Base-by-base conservation (phyloP, 2,329 filamentous ascomycete species). In the Penicillium hesseltinei region DNA sequence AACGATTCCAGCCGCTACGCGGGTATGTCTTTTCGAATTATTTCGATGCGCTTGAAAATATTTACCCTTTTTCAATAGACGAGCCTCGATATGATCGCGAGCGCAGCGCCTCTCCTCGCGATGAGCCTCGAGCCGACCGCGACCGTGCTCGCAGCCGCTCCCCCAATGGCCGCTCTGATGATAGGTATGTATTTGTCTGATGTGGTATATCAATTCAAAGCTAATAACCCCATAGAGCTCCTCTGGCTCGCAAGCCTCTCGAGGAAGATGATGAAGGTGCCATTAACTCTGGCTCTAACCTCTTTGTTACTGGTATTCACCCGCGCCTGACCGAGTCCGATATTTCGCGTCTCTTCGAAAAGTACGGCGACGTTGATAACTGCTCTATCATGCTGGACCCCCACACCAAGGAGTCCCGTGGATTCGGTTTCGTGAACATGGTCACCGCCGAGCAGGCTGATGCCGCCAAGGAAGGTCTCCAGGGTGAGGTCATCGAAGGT, bases 371-470 rank as follows among this genome's bases (percentile, higher is more conserved):
- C 74, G 94, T 99, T 51, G 93, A 97, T 80, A 97, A 95, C 80
- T 97, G 93, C 81, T 95, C 97, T 77, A 99, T 99, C 80, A 99
- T 99, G 94, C 87, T 93, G 72, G 94, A 99, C 73, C 94, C 94
- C 61, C 94, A 99, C 78, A 95, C 91, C 71, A 96, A 96, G 80
- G 94, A 99, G 79, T 97, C 93, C 68, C 94, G 94, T 77, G 94
- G 94, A 66, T 99, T 99, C 66, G 94, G 94, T 56, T 99, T 99
- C 80, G 94, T 99, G 75, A 97, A 99, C 82, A 97, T 99, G 93
- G 87, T 92, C 60, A 95, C 91, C 57, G 86, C 91, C 48, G 93
- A 97, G 55, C 90, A 96, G 78, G 94, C 94, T 63, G 94, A 99
- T 77, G 92, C 94, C 66, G 94, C 94, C 67, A 96, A 94, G 81